Conservation (phyloP, 805 yeast genomes). For the Candida sanyiensis region DNA sequence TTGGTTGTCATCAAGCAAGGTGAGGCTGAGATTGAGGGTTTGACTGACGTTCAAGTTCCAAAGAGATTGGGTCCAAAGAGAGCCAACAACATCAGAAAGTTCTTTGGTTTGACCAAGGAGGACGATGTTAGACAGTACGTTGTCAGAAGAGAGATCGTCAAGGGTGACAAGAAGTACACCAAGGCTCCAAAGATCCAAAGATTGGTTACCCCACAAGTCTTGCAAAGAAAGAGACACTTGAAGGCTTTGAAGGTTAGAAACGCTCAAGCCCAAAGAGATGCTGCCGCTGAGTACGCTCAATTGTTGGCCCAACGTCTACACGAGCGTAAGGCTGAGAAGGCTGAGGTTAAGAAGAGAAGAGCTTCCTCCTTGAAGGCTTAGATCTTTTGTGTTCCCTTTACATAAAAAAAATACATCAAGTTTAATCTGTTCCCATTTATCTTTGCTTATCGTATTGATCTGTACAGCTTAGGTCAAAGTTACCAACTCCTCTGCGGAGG, state of each 20-base stretch:
- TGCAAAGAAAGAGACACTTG: slow-evolving; percentile 98
- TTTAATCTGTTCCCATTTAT: slow-evolving; percentile 7
- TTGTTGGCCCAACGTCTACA: slow-evolving; percentile 96
- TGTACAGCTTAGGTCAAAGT: slow-evolving; percentile 40
- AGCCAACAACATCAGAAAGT: slow-evolving; percentile 99
- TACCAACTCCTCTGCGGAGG: slow-evolving; percentile 95
- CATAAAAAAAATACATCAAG: slow-evolving; percentile 10
- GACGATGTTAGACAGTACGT: slow-evolving; percentile 69
- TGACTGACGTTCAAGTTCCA: slow-evolving; percentile 91
- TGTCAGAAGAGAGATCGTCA: slow-evolving; percentile 96
- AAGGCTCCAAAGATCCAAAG: slow-evolving; percentile 99
- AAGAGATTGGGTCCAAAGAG: slow-evolving; percentile 99
- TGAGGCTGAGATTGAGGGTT: slow-evolving; percentile 91
- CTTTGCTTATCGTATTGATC: background rate
- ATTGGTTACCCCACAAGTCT: slow-evolving; percentile 97
- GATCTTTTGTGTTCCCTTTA: slow-evolving; percentile 6
- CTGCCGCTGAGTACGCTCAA: slow-evolving; percentile 99
- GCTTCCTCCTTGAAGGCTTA: slow-evolving; percentile 97
- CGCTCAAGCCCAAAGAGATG: slow-evolving; percentile 99
- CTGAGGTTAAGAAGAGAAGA: slow-evolving; percentile 99
- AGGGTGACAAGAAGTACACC: slow-evolving; percentile 98
- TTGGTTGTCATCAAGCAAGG: slow-evolving; percentile 96
- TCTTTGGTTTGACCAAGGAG: slow-evolving; percentile 94
- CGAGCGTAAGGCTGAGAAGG: slow-evolving; percentile 97
- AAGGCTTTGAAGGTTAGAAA: slow-evolving; percentile 89